Base-by-base conservation (phyloP, 805 yeast species). In the Metschnikowia reukaufii region DNA sequence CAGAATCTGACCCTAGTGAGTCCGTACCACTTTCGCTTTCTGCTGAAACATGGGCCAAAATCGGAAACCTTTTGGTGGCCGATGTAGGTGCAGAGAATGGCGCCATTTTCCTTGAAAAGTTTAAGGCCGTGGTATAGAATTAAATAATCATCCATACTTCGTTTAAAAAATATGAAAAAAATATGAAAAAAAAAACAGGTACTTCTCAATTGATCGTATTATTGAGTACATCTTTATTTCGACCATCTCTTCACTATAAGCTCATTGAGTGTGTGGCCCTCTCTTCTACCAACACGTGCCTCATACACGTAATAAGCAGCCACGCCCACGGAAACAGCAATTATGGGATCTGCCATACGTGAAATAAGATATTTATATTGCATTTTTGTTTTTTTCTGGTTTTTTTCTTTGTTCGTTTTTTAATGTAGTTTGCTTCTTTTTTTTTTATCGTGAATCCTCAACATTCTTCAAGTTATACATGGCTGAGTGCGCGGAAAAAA, bases 231-330 rank as follows among this genome's bases (percentile, higher is more conserved):
- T 25, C 5, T 25, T 4, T 25, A 25, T 25, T 25, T 25, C 29
- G 12, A 25, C 51, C 47, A 57, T 51, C 51, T 54, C 57, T 74
- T 71, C 19, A 47, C 37, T 3, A 82, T 49, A 43, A 84, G 66
- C 50, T 82, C 86, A 51, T 77, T 74, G 57, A 86, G 64, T 2
- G 76, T 64, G 50, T 83, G 88, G 10, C 88, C 89, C 42, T 73
- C 75, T 29, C 74, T 73, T 54, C 87, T 72, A 2, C 78, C 79
- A 1, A 73, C 73, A 54, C 86, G 72, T 49, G 60, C 65, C 60
- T 86, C 95, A 53, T 83, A 82, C 8, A 82, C 66, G 52, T 78
- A 83, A 61, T 82, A 86, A 4, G 89, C 80, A 6, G 77, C 65
- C 0, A 77, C 73, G 1, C 95, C 95, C 1, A 85, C 74, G 0